phyloP scores from a whole-genome alignment of 805 yeast genomes.

The Kodamaea nitidulidarum region DNA sequence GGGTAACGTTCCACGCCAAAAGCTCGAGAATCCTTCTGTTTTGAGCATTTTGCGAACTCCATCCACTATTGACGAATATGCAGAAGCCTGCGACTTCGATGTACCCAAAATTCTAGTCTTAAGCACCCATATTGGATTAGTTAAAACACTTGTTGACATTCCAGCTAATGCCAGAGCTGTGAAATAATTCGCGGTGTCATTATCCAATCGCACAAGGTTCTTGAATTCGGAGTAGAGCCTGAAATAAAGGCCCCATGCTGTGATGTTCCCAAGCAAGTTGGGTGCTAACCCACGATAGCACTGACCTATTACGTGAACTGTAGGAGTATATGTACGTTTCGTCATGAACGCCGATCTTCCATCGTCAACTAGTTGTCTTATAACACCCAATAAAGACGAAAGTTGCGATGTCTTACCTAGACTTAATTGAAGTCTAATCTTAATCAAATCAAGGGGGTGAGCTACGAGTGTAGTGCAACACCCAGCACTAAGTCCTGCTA shows the following conservation, averaged over 20 bases:
- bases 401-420: conserved; percentile 5
- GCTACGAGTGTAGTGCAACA: conserved; percentile 70
- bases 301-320: conserved; percentile 15
- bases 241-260: conserved; percentile 89
- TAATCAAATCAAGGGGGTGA: conserved; percentile 87
- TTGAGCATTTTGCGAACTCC: conserved; percentile 48
- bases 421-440: conserved; percentile 73
- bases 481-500: conserved; percentile 81
- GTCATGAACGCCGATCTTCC: background rate
- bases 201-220: conserved; percentile 11
- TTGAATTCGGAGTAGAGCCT: conserved; percentile 67
- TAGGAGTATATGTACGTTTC: background rate
- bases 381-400: conserved; percentile 1
- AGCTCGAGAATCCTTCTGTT: conserved; percentile 56
- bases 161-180: conserved; percentile 58
- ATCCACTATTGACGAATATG: conserved; percentile 54
- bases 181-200: conserved; percentile 28
- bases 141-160: conserved; percentile 61
- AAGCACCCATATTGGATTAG: conserved; percentile 94
- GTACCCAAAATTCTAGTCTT: conserved; percentile 83
- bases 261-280: conserved; percentile 76
- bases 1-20: conserved; percentile 74
- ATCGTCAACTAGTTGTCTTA: background rate
- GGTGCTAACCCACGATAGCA: conserved; percentile 76
- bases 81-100: conserved; percentile 38